Evolutionary conservation across 164 flowering plant species (phyloP).

Genomic region (Houttuynia cordata): DNA sequence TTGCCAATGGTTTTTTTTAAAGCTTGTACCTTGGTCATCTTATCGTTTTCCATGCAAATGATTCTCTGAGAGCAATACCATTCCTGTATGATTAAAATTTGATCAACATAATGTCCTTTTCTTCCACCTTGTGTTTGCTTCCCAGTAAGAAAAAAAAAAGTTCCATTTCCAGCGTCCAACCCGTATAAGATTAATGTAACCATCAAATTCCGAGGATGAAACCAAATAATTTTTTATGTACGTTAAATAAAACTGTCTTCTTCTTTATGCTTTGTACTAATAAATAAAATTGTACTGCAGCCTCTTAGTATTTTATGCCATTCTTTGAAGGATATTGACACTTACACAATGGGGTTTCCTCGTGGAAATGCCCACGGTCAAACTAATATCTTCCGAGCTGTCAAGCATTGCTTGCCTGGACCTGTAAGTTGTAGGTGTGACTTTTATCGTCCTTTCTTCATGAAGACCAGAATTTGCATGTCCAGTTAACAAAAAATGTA

Average conservation of each 20-base stretch:
- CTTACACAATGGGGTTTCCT: slow-evolving; percentile 78
- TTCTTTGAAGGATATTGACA: slow-evolving; percentile 77
- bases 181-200: too few species aligned
- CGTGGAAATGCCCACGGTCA: slow-evolving; percentile 66
- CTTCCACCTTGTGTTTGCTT: too few species aligned
- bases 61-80: too few species aligned
- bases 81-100: too few species aligned
- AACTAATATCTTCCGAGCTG: slow-evolving; percentile 63
- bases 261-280: slow-evolving; percentile 3
- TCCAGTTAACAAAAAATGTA: background rate
- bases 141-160: too few species aligned
- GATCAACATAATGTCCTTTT: too few species aligned
- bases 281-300: slow-evolving; percentile 29
- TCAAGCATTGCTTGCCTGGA: slow-evolving; percentile 89
- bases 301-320: slow-evolving; percentile 82
- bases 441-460: slow-evolving; percentile 1
- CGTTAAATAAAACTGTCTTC: background rate
- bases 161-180: too few species aligned
- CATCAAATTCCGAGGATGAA: too few species aligned
- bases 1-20: too few species aligned
- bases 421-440: slow-evolving; percentile 49
- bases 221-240: background rate
- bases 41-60: too few species aligned
- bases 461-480: background rate
- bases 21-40: too few species aligned